Conservation (phyloP, 352 stramenopile genomes). For the Globisporangium recalcitrans region DNA sequence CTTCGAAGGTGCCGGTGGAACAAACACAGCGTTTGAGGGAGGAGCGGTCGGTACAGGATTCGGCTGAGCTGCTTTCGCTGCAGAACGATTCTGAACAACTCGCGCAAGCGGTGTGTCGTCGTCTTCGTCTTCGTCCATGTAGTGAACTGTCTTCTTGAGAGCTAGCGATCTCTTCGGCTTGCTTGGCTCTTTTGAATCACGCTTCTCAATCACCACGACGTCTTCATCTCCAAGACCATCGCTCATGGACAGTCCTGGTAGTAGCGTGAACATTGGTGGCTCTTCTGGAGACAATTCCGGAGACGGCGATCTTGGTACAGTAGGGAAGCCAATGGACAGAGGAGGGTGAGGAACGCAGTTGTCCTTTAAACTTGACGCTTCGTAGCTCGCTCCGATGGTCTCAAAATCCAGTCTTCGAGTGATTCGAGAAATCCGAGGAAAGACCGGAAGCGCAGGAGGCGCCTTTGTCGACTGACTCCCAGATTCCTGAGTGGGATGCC, state of each 20-base stretch:
- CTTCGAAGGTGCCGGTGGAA: not conserved
- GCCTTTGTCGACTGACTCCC: conserved; percentile 15
- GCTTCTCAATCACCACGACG: not conserved
- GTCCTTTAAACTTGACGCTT: not conserved
- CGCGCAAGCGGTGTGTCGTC: not conserved
- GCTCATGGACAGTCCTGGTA: not conserved
- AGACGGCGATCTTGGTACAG: not conserved
- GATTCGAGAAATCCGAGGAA: conserved; percentile 33
- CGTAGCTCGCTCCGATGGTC: conserved; percentile 2
- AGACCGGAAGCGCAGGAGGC: conserved; percentile 15
- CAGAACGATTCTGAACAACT: not conserved
- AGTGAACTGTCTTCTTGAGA: conserved; percentile 2
- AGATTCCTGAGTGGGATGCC: conserved; percentile 4
- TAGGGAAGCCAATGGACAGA: conserved; percentile 6
- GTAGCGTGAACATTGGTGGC: conserved; percentile 7
- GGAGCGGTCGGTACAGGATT: not conserved
- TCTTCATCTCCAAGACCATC: not conserved
- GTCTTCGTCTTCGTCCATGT: not conserved
- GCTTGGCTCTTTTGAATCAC: not conserved
- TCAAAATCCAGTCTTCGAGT: conserved; percentile 54
- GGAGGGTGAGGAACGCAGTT: conserved; percentile 31
- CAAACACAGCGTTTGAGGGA: not conserved
- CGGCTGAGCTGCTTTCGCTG: not conserved
- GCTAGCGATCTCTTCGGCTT: conserved; percentile 14
- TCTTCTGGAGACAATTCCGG: conserved; percentile 14